Evolutionary conservation across 2,329 filamentous ascomycete species (phyloP), one percentile per base, ranked within the genome.

Genomic region (Aspergillus sp.): DNA sequence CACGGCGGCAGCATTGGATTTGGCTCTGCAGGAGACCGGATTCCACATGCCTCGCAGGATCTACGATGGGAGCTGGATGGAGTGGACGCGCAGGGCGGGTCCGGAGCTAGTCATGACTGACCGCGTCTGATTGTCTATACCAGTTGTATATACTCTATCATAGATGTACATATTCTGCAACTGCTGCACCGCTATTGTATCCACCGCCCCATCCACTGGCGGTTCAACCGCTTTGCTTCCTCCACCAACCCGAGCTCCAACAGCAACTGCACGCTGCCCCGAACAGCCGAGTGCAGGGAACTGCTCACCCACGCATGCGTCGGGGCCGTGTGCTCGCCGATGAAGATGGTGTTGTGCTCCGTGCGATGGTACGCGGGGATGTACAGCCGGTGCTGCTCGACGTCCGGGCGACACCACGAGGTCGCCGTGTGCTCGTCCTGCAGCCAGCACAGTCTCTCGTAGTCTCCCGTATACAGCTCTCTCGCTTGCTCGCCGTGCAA

Each of bases 201-300:
- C 84, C 84, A 88, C 56, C 85, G 76, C 5, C 81, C 84, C 84
- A 88, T 87, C 85, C 85, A 88, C 54, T 80, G 80, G 34, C 82
- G 73, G 7, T 81, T 82, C 5, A 86, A 74, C 45, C 78, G 70
- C 71, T 88, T 88, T 2, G 86, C 86, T 70, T 88, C 86, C 62
- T 88, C 85, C 0, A 88, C 84, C 44, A 88, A 68, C 0, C 86
- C 86, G 65, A 88, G 71, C 59, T 83, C 79, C 66, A 66, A 54
- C 10, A 71, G 56, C 32, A 71, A 47, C 53, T 71, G 67, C 4
- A 70, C 53, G 4, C 58, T 56, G 7, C 69, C 69, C 14, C 65
- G 53, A 14, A 67, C 59, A 25, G 64, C 57, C n/a, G 65, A 69
- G 11, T 70, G 58, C 19, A 70, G 46, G 3, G 63, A 60, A 13